Percentiles rank a stretch among this genome's conserved stretches.
phyloP scores from a whole-genome alignment of 805 yeast genomes.

The Debaryomyces castellii region DNA sequence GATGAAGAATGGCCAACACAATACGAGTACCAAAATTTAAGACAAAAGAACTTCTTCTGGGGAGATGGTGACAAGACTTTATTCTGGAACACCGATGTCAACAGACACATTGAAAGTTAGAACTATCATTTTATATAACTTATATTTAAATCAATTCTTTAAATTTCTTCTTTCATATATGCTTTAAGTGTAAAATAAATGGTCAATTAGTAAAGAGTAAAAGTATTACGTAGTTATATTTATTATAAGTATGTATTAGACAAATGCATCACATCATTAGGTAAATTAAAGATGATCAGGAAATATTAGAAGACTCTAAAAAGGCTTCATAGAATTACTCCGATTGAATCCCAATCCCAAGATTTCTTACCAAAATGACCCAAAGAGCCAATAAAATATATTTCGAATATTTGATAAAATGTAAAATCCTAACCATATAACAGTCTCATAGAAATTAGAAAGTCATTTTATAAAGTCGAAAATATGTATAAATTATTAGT shows the following conservation, averaged over 20 bases:
- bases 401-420: neutral
- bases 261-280: neutral
- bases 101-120: constrained; percentile 69
- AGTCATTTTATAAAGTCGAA: constrained; percentile 59
- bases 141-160: neutral
- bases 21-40: constrained; percentile 88
- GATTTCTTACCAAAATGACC: neutral
- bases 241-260: neutral
- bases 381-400: neutral
- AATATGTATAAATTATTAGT: constrained; percentile 90
- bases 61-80: constrained; percentile 97
- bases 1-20: constrained; percentile 94
- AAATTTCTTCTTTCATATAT: neutral
- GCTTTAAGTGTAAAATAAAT: constrained; percentile 1
- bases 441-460: neutral
- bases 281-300: neutral
- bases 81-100: constrained; percentile 92
- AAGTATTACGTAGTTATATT: neutral
- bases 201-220: neutral
- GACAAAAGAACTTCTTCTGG: constrained; percentile 92
- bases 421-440: too few relatives aligned
- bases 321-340: neutral
- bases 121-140: constrained; percentile 2
- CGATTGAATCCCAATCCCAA: neutral
- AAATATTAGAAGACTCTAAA: neutral